Base-by-base conservation (phyloP, 2,329 filamentous ascomycete species). In the Trichophyton verrucosum region DNA sequence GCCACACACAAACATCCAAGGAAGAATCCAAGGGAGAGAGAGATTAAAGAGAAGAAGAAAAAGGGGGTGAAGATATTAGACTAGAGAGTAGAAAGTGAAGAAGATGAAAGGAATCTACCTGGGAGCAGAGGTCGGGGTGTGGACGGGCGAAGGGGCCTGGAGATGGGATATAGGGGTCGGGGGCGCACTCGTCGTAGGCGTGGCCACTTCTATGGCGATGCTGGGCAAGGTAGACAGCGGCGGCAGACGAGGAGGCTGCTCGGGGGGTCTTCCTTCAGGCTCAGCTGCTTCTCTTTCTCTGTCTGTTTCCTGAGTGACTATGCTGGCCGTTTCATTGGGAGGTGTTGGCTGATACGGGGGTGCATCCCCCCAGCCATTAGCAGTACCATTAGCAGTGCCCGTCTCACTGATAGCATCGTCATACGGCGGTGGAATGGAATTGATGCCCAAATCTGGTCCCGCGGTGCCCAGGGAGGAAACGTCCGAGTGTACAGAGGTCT, bases 351-450 rank as follows among this genome's bases (percentile, higher is more conserved):
- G 66, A 61, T 77, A 77, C 0, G 74, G 69, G 9, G 75, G 75
- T 8, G 74, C 75, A 22, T 77, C 74, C 36, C 75, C 75, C 74
- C 74, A 76, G 27, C 70, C 30, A 75, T 7, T 7, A 7, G 1
- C 62, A 27, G 72, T 3, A 9, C 9, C 33, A 13, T 9, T 38
- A 13, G 33, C 33, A 38, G 33, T 38, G 2, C 9, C 11, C 2
- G 33, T 38, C 9, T 9, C 33, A 38, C 9, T 13, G 33, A 38
- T 38, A 38, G 33, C 33, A 13, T 38, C 65, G 2, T 77, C 75
- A 57, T 77, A 77, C 1, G 75, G 71, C 3, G 75, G 75, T 6
- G 74, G 73, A 17, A 69, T 68, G 1, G 68, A 65, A n/a, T 66
- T 49, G 30, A 63, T 64, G n/a, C 71, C 74, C 9, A 75, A 68